These are phyloP conservation scores for Aspergillus fumigatus DNA, from an alignment of 2,329 filamentous ascomycete genomes.

Conservation along the genomic window DNA sequence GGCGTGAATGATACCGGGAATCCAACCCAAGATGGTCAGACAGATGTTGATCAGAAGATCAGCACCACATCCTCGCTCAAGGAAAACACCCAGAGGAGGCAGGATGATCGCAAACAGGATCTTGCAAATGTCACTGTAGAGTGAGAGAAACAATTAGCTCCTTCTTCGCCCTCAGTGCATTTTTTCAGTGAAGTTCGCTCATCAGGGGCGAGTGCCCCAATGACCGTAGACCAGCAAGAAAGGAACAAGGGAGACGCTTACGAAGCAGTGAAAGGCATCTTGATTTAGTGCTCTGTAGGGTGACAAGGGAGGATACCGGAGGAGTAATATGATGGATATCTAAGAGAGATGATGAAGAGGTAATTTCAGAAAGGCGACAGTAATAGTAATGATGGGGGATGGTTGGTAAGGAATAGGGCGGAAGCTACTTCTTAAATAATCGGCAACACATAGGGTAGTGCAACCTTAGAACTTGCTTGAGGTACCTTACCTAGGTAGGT, in stretches of 20 bases:
- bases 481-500: not conserved
- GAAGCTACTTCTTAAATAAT: conserved; percentile 3
- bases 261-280: conserved; percentile 50
- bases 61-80: conserved; percentile 83
- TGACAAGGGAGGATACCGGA: not conserved
- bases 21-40: conserved; percentile 71
- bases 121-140: conserved; percentile 66
- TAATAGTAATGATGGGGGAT: not conserved
- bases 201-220: not conserved
- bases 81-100: conserved; percentile 87
- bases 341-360: not conserved
- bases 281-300: conserved; percentile 1
- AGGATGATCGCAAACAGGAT: conserved; percentile 86
- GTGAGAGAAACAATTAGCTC: conserved; percentile 5
- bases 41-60: conserved; percentile 92
- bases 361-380: conserved; percentile 9
- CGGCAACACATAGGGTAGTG: not conserved
- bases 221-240: not conserved
- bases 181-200: not conserved
- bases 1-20: conserved; percentile 87
- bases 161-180: not conserved
- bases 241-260: conserved; percentile 29
- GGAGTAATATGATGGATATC: conserved; percentile 22
- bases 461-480: not conserved
- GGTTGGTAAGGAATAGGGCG: not conserved